A percentile compares a stretch with the other conserved stretches of the same genome.
Conservation (phyloP, 352 stramenopile species). For the Pythium rishiriense region DNA sequence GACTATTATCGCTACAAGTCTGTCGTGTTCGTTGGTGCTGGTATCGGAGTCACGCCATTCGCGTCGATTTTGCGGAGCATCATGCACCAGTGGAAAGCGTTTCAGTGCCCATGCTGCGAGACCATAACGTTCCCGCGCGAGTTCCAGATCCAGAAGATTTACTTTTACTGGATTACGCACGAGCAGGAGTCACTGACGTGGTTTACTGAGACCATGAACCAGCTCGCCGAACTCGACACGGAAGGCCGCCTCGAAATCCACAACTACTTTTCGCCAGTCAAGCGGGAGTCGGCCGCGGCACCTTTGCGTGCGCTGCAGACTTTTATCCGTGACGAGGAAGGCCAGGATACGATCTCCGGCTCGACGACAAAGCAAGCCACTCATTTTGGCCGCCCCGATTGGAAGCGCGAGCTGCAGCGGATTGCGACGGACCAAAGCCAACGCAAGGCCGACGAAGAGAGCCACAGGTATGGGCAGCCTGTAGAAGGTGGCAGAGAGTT, state of each 20-base stretch:
- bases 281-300: constrained; percentile 51
- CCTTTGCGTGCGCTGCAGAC: constrained; percentile 70
- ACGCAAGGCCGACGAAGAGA: background rate
- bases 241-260: constrained; percentile 80
- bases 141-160: constrained; percentile 77
- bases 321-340: constrained; percentile 66
- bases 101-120: constrained; percentile 49
- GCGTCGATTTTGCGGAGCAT: constrained; percentile 72
- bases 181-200: constrained; percentile 61
- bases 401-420: constrained; percentile 60
- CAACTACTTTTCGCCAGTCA: constrained; percentile 83
- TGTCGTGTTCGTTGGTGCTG: constrained; percentile 67
- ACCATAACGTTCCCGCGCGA: constrained; percentile 60
- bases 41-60: constrained; percentile 74
- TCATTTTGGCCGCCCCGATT: constrained; percentile 77
- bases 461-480: no score
- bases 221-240: constrained; percentile 68
- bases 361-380: constrained; percentile 73
- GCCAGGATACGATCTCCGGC: constrained; percentile 71
- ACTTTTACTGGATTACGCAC: constrained; percentile 86
- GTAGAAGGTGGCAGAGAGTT: no score
- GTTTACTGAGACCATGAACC: constrained; percentile 85
- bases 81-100: constrained; percentile 64
- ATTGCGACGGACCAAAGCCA: constrained; percentile 33
- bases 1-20: constrained; percentile 61